A percentile compares a stretch with the other conserved stretches of the same genome.
These are phyloP conservation scores for Chlorella variabilis DNA, from an alignment of 163 green algal genomes.

Conservation along the genomic window DNA sequence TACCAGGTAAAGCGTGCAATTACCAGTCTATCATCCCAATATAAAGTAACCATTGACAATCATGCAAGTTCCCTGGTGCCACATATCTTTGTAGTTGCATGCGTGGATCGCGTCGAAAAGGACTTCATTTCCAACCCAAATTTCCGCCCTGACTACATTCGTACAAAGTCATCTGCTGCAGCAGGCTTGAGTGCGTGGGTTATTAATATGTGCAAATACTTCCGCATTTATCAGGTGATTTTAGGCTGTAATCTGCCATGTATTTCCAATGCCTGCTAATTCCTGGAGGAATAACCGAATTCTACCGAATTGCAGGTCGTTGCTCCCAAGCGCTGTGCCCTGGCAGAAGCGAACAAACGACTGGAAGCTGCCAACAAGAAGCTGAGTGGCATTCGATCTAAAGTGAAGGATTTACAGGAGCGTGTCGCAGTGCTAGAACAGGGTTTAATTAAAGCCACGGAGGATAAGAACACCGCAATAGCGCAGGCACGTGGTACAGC, in stretches of 20 bases:
- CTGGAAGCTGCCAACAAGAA: conserved; percentile 89
- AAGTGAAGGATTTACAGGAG: conserved; percentile 89
- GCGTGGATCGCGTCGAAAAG: conserved; percentile 85
- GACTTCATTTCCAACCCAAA: conserved; percentile 84
- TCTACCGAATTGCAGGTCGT: conserved; percentile 71
- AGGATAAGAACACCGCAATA: conserved; percentile 92
- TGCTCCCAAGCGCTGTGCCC: conserved; percentile 85
- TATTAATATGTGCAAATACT: conserved; percentile 97
- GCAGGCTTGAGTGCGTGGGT: conserved; percentile 93
- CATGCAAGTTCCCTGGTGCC: no score
- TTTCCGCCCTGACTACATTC: conserved; percentile 90
- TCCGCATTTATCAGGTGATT: conserved; percentile 91
- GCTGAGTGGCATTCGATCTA: conserved; percentile 83
- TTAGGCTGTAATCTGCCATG: neutral
- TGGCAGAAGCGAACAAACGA: conserved; percentile 89
- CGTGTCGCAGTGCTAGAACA: conserved; percentile 86
- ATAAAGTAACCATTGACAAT: no score
- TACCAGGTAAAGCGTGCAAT: conserved; percentile 28
- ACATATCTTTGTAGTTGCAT: conserved; percentile 44
- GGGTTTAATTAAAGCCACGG: conserved; percentile 80
- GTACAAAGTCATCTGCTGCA: conserved; percentile 88
- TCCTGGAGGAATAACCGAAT: no score
- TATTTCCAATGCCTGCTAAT: no score
- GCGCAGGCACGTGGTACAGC: conserved; percentile 61
- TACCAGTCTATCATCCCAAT: no score